Evolutionary conservation across 2,329 filamentous ascomycete genomes (phyloP).

Genomic region (Orbilia brochopaga): DNA sequence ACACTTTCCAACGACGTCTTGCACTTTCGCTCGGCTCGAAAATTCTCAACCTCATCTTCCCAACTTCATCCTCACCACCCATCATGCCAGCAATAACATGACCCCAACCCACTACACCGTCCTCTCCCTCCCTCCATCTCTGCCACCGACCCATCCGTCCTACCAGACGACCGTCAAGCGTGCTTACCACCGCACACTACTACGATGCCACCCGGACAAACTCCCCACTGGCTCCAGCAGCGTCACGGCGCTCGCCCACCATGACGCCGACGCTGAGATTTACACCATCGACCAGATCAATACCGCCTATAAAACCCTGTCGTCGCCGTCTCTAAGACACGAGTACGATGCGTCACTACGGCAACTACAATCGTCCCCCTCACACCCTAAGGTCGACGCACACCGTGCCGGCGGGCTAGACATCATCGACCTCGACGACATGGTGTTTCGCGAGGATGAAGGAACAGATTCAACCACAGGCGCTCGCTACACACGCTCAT

Average conservation of each 20-base stretch:
- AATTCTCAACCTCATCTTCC: slow-evolving; percentile 4
- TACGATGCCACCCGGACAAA: slow-evolving; percentile 72
- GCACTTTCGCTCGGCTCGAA: too few species aligned
- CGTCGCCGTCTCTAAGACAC: slow-evolving; percentile 61
- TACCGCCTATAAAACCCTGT: slow-evolving; percentile 66
- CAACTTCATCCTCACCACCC: slow-evolving; percentile 16
- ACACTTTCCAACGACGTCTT: slow-evolving; percentile 1
- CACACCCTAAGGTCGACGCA: slow-evolving; percentile 53
- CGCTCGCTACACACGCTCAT: slow-evolving; percentile 64
- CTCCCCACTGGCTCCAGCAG: slow-evolving; percentile 5
- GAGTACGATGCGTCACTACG: slow-evolving; percentile 65
- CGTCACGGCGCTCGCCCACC: slow-evolving; percentile 48
- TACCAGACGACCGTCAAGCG: slow-evolving; percentile 63
- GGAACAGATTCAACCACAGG: slow-evolving; percentile 53
- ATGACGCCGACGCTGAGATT: slow-evolving; percentile 34
- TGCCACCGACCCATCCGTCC: slow-evolving; percentile 59
- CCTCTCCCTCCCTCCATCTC: slow-evolving; percentile 65
- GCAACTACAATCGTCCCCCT: slow-evolving; percentile 20
- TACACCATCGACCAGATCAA: slow-evolving; percentile 71
- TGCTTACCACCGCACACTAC: slow-evolving; percentile 70
- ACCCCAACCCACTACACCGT: slow-evolving; percentile 67
- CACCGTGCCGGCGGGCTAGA: slow-evolving; percentile 67
- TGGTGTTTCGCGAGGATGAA: slow-evolving; percentile 62
- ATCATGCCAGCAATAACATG: slow-evolving; percentile 50
- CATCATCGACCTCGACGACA: slow-evolving; percentile 70